Evolutionary conservation across 148 eudicot species (phyloP), one percentile per base, ranked within the genome.

Genomic region (Silene conica): DNA sequence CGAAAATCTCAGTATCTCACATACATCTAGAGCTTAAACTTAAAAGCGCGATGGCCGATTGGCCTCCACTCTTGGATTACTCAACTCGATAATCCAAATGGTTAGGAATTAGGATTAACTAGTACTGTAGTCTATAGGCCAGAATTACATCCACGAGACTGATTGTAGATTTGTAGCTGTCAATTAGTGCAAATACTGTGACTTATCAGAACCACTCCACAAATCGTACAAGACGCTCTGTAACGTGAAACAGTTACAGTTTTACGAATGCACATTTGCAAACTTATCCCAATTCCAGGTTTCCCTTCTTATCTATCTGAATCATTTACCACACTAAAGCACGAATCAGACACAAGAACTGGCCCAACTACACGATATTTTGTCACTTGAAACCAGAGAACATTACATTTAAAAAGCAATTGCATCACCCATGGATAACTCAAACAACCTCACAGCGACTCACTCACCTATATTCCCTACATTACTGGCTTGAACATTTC

Each of bases 381-480:
- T 61, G 4, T 21, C 22, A 19, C 43, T 25, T 63, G 13, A 18
- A 31, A 34, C 41, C 20, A 41, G 5, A 3, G 16, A n/a, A 6
- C 8, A 46, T 34, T 66, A 31, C 23, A 66, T 8, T 31, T 46
- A 0, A 34, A 66, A 66, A 38, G 69, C 16, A 23, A 61, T 63
- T 28, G 61, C 38, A 25, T 72, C 61, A 3, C 13, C 10, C 26
- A 58, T 26, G 22, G 26, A 19, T 12, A 8, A 41, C 60, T 67
- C 46, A 75, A 21, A 52, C 43, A 56, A 57, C 74, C 74, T 52
- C 22, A 23, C 54, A 18, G 41, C 41, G 23, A 58, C 14, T 26
- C 28, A 55, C 63, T 68, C n/a, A n/a, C n/a, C n/a, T n/a, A n/a
- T n/a, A 22, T 64, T 55, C 41, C 73, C 25, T n/a, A 69, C 38